Evolutionary conservation across 305 asterid species (phyloP).

Genomic region (Fraxinus greggii): DNA sequence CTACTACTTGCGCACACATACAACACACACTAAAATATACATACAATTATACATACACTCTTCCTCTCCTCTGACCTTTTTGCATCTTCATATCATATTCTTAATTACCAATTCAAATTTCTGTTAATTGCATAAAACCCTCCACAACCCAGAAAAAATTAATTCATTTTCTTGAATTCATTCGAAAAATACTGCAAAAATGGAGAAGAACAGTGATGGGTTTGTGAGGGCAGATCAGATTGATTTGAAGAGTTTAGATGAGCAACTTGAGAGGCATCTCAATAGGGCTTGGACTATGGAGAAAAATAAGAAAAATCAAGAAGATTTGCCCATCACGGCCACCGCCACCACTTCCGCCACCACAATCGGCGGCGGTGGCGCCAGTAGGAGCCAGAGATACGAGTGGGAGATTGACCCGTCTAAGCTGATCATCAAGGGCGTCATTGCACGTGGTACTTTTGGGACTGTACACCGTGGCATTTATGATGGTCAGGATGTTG

Average conservation of each 20-base stretch:
- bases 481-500: constrained; percentile 78
- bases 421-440: constrained; percentile 57
- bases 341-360: constrained; percentile 27
- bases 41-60: constrained; percentile 12
- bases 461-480: constrained; percentile 85
- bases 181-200: constrained; percentile 14
- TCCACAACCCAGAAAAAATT: neutral
- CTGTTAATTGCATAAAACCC: constrained; percentile 11
- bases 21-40: neutral
- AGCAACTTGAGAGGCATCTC: constrained; percentile 72
- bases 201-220: constrained; percentile 78
- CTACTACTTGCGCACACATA: neutral
- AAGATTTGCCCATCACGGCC: constrained; percentile 32
- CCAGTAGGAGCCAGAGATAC: constrained; percentile 48
- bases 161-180: neutral
- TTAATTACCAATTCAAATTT: neutral
- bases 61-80: neutral
- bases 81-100: neutral
- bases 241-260: constrained; percentile 79
- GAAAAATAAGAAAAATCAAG: constrained; percentile 44
- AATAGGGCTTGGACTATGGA: constrained; percentile 63
- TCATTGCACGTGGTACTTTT: constrained; percentile 82
- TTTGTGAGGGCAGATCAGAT: constrained; percentile 88
- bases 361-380: constrained; percentile 23
- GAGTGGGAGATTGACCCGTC: constrained; percentile 90